phyloP scores from a whole-genome alignment of 768 basidiomycete species.

The Hericium rajendrae region DNA sequence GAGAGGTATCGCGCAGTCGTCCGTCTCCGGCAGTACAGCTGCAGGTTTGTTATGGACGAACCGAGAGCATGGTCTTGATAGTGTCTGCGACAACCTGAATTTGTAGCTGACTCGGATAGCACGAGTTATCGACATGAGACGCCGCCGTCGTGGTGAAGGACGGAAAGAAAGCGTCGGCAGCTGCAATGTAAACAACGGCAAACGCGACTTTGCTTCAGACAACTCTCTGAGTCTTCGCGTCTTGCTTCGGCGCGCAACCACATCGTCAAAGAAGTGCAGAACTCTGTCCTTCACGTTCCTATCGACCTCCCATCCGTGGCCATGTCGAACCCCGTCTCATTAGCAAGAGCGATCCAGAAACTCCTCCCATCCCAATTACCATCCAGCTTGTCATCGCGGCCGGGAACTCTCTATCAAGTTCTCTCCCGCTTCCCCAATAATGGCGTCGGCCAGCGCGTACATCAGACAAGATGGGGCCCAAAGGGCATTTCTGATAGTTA shows the following conservation, averaged over 20 bases:
- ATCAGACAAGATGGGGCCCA: slow-evolving; percentile 64
- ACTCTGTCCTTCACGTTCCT: neutral
- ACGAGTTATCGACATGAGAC: neutral
- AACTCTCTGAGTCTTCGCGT: neutral
- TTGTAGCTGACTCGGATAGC: neutral
- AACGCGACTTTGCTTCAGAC: neutral
- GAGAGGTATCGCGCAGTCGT: slow-evolving; percentile 54
- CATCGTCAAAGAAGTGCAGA: neutral
- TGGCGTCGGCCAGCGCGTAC: slow-evolving; percentile 56
- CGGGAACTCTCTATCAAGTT: slow-evolving; percentile 63
- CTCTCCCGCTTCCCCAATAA: slow-evolving; percentile 59
- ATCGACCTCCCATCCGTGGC: slow-evolving; percentile 7
- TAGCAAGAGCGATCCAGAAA: slow-evolving; percentile 33
- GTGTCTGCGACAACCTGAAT: neutral
- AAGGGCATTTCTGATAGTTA: slow-evolving; percentile 61
- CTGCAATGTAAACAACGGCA: neutral
- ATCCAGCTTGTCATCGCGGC: slow-evolving; percentile 44
- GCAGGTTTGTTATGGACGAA: neutral
- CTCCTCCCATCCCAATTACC: slow-evolving; percentile 52
- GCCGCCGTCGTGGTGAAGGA: neutral
- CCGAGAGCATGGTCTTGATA: neutral
- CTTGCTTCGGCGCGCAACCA: neutral
- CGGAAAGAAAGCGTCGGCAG: neutral
- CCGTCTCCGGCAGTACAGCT: slow-evolving; percentile 24
- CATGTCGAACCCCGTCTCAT: slow-evolving; percentile 3